These are phyloP conservation scores for Gaeumannomyces tritici DNA, from an alignment of 2,329 filamentous ascomycete species.

Conservation along the genomic window DNA sequence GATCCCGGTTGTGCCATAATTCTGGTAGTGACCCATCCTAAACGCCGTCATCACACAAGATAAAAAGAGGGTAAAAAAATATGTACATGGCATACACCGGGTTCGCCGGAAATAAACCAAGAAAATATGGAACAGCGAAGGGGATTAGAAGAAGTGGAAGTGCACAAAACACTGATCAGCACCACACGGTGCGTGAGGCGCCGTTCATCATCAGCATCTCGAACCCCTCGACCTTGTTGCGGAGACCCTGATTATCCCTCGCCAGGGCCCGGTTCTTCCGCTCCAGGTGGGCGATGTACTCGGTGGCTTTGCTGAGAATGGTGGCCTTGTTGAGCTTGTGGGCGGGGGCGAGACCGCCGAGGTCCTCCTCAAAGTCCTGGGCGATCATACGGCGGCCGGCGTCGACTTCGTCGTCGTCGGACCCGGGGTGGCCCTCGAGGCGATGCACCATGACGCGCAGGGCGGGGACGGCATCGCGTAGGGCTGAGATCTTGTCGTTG, in stretches of 20 bases:
- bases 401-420: constrained; percentile 23
- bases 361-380: constrained; percentile 15
- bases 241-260: constrained; percentile 34
- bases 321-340: constrained; percentile 33
- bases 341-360: constrained; percentile 26
- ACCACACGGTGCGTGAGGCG: constrained; percentile 12
- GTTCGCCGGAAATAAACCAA: neutral
- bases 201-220: constrained; percentile 21
- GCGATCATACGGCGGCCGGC: neutral
- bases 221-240: constrained; percentile 21
- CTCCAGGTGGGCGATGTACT: constrained; percentile 25
- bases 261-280: constrained; percentile 26
- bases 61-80: neutral
- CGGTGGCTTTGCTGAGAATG: constrained; percentile 28
- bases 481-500: constrained; percentile 71
- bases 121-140: neutral
- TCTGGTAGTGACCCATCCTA: neutral
- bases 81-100: neutral
- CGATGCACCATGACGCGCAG: constrained; percentile 35
- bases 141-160: neutral
- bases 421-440: constrained; percentile 25
- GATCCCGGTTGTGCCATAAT: neutral
- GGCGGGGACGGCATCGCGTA: constrained; percentile 58
- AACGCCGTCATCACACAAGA: neutral
- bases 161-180: constrained; percentile 2